Base-by-base conservation (phyloP, 164 flowering plant genomes). In the Aristolochia californica region DNA sequence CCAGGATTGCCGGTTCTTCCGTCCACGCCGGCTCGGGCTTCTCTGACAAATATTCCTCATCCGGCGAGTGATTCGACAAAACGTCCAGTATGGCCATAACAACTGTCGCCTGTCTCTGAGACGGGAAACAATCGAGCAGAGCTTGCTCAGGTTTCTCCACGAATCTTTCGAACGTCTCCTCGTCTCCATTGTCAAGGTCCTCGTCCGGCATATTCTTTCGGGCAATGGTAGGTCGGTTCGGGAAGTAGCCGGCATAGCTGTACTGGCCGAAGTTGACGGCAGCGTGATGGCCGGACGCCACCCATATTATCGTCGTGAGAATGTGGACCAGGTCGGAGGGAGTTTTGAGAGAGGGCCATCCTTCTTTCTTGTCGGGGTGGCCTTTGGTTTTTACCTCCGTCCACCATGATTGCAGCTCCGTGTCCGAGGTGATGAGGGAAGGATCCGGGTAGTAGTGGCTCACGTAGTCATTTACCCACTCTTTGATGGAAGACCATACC, bases 361-460 rank as follows among this genome's bases (percentile, higher is more conserved):
- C 85, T 48, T 86, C 84, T 59, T 84, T 80, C 68, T 83, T 84
- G 74, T 89, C 95, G 0, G 2, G 79, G 40, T 89, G 97, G 43
- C 97, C 97, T 45, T 64, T 63, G 14, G 72, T 78, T 45, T 81
- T 62, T 13, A 87, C 72, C 45, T 89, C 97, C 0, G 73, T 66
- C 95, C 91, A 89, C 89, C 89, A 87, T 45, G 76, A 67, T 70
- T 84, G 95, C 34, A 89, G 86, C 74, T 89, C 97, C 0, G 60
- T 0, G 51, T 89, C 97, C 0, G 75, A 62, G 40, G 64, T 44
- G 0, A 87, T 60, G 0, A 53, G n/a, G 52, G 27, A 30, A 5
- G 70, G 9, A 13, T 73, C 38, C 0, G 74, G 64, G 62, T 89
- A 89, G 66, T 72, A 89, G 67, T 77, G 72, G 56, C 65, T 73